These are phyloP conservation scores for Mytilinidion resinicola DNA, from an alignment of 495 filamentous ascomycete genomes.

Conservation along the genomic window DNA sequence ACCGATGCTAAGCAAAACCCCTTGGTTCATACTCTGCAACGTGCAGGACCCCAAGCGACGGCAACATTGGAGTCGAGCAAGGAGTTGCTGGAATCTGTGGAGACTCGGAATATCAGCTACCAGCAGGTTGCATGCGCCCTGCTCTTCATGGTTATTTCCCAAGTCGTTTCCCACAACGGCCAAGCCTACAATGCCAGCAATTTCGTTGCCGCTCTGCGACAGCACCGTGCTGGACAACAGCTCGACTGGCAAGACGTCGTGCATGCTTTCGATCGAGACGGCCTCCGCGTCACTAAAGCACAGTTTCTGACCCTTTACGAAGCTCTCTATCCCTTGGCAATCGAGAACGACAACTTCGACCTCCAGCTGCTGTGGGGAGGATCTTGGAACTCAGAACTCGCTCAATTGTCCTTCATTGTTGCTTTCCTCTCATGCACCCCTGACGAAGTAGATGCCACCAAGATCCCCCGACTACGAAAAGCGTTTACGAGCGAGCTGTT, in stretches of 20 bases:
- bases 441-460: slow-evolving; percentile 70
- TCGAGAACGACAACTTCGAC: slow-evolving; percentile 56
- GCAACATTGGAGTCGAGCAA: slow-evolving; percentile 48
- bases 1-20: slow-evolving; percentile 54
- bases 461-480: slow-evolving; percentile 70
- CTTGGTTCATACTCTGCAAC: slow-evolving; percentile 71
- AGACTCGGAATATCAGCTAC: slow-evolving; percentile 65
- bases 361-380: slow-evolving; percentile 88
- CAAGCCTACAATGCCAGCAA: slow-evolving; percentile 63
- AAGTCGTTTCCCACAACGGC: slow-evolving; percentile 59
- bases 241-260: slow-evolving; percentile 82
- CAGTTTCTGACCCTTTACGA: slow-evolving; percentile 79
- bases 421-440: slow-evolving; percentile 66
- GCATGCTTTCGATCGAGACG: slow-evolving; percentile 73
- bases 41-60: slow-evolving; percentile 59
- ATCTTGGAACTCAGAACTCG: slow-evolving; percentile 74
- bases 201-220: slow-evolving; percentile 59
- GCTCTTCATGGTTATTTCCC: slow-evolving; percentile 72
- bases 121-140: slow-evolving; percentile 75
- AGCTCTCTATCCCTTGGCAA: slow-evolving; percentile 63
- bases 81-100: slow-evolving; percentile 59
- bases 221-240: slow-evolving; percentile 49
- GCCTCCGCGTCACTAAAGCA: slow-evolving; percentile 61
- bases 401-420: slow-evolving; percentile 83
- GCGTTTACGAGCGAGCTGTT: slow-evolving; percentile 76